Conservation (phyloP, 352 stramenopile species). For the Saprolegnia parasitica region DNA sequence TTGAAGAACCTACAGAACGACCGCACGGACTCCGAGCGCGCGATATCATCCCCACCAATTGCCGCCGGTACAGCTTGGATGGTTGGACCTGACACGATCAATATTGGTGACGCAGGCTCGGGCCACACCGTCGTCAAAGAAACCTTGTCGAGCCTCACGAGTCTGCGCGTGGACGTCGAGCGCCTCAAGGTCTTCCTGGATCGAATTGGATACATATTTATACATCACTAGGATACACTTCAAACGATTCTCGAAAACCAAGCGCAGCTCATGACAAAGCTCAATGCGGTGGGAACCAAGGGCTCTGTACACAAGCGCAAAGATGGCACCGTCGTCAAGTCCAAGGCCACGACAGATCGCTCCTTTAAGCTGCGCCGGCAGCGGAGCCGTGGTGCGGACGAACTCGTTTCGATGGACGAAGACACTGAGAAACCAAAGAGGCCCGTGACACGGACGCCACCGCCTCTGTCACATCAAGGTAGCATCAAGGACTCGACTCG, state of each 20-base stretch:
- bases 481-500: background rate
- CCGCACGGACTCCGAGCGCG: background rate
- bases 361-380: background rate
- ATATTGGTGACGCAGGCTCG: background rate
- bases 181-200: constrained; percentile 11
- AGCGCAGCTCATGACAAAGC: constrained; percentile 14
- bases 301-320: background rate
- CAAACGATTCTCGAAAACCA: constrained; percentile 9
- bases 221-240: constrained; percentile 20
- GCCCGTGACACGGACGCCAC: background rate
- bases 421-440: background rate
- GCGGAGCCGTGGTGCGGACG: background rate
- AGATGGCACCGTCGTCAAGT: background rate
- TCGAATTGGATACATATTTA: too few relatives aligned
- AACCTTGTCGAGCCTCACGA: background rate
- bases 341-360: background rate
- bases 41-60: background rate
- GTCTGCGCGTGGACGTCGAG: constrained; percentile 19
- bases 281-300: background rate
- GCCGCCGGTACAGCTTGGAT: background rate
- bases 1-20: background rate
- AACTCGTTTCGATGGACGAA: background rate
- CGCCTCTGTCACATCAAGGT: background rate
- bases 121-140: background rate
- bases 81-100: background rate